Percentiles rank a stretch among this genome's conserved stretches.
Conservation (phyloP, 179 eudicot species). For the Vitellaria paradoxa region DNA sequence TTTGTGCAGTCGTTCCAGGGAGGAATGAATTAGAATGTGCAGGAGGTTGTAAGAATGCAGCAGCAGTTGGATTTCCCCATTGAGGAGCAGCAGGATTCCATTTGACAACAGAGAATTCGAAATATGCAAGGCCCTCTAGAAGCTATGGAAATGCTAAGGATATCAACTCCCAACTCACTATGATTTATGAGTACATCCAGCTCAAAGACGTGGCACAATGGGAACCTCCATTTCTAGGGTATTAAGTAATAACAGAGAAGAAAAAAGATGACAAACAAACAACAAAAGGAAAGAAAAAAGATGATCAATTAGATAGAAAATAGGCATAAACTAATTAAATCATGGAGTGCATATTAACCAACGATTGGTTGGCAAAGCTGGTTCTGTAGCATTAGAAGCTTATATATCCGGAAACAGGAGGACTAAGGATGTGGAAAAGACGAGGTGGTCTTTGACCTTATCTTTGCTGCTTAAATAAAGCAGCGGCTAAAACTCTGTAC, state of each 20-base stretch:
- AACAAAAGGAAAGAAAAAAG: not conserved
- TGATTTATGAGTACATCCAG: not conserved
- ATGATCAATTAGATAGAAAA: too few relatives aligned
- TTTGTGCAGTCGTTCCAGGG: conserved; percentile 24
- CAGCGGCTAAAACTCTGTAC: too few relatives aligned
- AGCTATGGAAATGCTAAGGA: not conserved
- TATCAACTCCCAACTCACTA: not conserved
- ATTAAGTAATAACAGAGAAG: not conserved
- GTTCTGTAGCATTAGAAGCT: too few relatives aligned
- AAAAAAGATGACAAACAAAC: not conserved
- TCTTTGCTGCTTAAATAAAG: too few relatives aligned
- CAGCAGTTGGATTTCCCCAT: conserved; percentile 17
- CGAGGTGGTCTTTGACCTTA: too few relatives aligned
- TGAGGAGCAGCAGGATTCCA: conserved; percentile 23
- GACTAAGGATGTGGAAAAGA: too few relatives aligned
- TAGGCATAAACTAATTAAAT: too few relatives aligned
- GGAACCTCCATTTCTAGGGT: not conserved
- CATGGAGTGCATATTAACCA: too few relatives aligned
- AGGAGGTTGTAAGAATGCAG: conserved; percentile 33
- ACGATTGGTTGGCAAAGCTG: too few relatives aligned
- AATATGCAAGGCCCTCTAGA: not conserved
- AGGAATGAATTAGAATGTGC: conserved; percentile 27
- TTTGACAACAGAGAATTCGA: conserved; percentile 4
- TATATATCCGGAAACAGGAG: too few relatives aligned
- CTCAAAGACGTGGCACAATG: not conserved